These are phyloP conservation scores for Cercospora citrullina DNA, from an alignment of 2,329 filamentous ascomycete genomes.

Conservation along the genomic window DNA sequence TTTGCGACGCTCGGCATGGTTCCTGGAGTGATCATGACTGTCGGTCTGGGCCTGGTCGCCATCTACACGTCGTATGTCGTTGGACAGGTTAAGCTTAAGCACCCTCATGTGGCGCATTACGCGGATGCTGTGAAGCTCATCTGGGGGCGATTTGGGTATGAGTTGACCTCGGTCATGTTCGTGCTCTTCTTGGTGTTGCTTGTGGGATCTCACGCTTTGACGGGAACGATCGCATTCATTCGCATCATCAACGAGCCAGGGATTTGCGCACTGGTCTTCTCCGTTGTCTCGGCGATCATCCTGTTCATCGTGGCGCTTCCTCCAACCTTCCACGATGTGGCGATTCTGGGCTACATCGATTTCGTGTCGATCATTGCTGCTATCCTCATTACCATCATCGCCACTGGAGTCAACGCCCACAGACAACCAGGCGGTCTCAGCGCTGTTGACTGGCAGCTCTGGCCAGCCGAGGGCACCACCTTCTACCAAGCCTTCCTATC, in stretches of 20 bases:
- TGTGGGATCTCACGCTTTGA: slow-evolving; percentile 48
- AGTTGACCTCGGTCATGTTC: slow-evolving; percentile 47
- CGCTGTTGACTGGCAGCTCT: slow-evolving; percentile 39
- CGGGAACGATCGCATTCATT: slow-evolving; percentile 49
- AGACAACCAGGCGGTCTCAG: slow-evolving; percentile 34
- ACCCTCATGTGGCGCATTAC: slow-evolving; percentile 48
- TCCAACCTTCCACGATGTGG: slow-evolving; percentile 41
- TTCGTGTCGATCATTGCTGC: slow-evolving; percentile 41
- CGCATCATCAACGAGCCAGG: slow-evolving; percentile 41
- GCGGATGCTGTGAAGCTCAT: slow-evolving; percentile 48
- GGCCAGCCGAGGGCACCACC: slow-evolving; percentile 39
- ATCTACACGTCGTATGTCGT: slow-evolving; percentile 64
- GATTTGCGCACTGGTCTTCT: slow-evolving; percentile 47
- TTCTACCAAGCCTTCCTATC: slow-evolving; percentile 62
- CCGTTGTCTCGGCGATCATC: slow-evolving; percentile 46
- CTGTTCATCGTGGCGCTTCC: slow-evolving; percentile 40
- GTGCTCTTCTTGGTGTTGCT: slow-evolving; percentile 46
- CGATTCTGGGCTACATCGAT: slow-evolving; percentile 41
- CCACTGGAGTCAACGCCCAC: slow-evolving; percentile 37
- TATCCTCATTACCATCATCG: slow-evolving; percentile 41
- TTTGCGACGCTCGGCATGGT: slow-evolving; percentile 57
- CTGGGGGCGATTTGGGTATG: slow-evolving; percentile 46
- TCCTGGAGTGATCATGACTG: slow-evolving; percentile 56
- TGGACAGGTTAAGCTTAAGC: slow-evolving; percentile 59
- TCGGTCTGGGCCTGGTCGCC: slow-evolving; percentile 57